Evolutionary conservation across 441 rosid species (phyloP).

Genomic region (Populus tomentosa): DNA sequence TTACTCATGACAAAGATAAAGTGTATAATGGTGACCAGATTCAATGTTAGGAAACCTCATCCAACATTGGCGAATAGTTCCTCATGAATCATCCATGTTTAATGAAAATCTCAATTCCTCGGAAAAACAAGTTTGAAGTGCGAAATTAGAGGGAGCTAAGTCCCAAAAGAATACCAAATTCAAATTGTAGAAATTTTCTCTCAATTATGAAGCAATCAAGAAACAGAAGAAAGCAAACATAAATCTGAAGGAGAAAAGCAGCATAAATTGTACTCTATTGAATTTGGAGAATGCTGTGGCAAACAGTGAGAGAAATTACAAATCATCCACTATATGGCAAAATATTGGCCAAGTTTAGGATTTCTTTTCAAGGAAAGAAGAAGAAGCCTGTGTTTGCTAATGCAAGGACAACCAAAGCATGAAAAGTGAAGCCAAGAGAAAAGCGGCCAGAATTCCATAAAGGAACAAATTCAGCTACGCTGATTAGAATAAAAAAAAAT

Average conservation of each 20-base stretch:
- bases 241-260: neutral
- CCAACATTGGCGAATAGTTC: neutral
- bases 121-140: no score
- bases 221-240: neutral
- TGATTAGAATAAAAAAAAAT: neutral
- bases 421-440: neutral
- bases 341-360: neutral
- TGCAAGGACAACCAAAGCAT: neutral
- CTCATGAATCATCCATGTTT: no score
- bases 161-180: no score
- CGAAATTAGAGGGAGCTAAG: no score
- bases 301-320: neutral
- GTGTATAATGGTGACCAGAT: neutral
- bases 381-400: neutral
- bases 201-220: no score
- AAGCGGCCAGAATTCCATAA: neutral
- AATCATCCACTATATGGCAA: neutral
- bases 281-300: neutral
- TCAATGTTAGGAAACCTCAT: neutral
- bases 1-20: neutral
- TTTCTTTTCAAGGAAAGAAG: neutral
- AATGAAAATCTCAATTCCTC: no score
- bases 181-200: no score
- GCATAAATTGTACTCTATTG: neutral
- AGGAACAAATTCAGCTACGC: neutral